A percentile compares a stretch with the other conserved stretches of the same genome.
Evolutionary conservation across 1,284 basidiomycete genomes (phyloP).

Genomic region (Meripilus lineatus): DNA sequence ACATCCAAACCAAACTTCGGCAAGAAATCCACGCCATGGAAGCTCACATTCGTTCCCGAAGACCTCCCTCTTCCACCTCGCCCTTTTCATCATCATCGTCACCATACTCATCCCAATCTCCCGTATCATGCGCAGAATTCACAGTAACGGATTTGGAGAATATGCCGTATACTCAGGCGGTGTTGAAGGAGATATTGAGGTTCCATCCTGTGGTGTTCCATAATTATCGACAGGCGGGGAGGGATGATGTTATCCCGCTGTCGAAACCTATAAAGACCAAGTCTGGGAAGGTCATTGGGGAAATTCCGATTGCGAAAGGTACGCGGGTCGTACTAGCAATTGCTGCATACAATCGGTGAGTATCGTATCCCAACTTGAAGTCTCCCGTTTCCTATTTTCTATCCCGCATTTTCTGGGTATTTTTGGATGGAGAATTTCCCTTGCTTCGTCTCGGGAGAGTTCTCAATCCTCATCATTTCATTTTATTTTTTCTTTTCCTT

Average conservation of each 20-base stretch:
- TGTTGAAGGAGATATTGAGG: constrained; percentile 37
- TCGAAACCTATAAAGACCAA: constrained; percentile 17
- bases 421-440: no score
- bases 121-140: no score
- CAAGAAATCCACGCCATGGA: constrained; percentile 35
- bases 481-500: no score
- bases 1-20: constrained; percentile 35
- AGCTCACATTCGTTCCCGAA: constrained; percentile 32
- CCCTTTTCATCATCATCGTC: no score
- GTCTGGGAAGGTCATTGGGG: constrained; percentile 24
- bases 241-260: constrained; percentile 26
- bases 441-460: no score
- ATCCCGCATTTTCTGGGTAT: no score
- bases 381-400: no score
- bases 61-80: no score
- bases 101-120: no score
- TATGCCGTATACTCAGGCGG: constrained; percentile 46
- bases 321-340: constrained; percentile 29
- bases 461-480: no score
- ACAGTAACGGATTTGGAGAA: constrained; percentile 38
- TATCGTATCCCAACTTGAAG: constrained; percentile 1
- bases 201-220: constrained; percentile 21
- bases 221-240: constrained; percentile 17
- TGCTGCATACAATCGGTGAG: constrained; percentile 29
- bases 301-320: constrained; percentile 28